These are phyloP conservation scores for Begonia peltatifolia DNA, from an alignment of 306 rosid genomes.

Conservation along the genomic window DNA sequence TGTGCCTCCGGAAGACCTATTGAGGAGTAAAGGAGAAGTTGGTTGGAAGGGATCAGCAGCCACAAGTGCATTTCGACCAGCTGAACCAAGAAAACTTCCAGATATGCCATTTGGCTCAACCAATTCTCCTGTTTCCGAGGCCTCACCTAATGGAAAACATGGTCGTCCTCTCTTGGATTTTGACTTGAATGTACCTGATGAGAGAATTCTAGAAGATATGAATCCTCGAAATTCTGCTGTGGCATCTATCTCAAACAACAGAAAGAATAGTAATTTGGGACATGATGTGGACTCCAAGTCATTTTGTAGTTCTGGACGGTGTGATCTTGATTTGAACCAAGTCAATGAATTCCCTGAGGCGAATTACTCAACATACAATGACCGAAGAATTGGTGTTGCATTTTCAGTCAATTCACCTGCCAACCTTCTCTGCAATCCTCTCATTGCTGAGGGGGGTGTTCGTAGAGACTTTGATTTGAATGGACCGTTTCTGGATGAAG, in stretches of 20 bases:
- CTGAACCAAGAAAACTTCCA: slow-evolving; percentile 54
- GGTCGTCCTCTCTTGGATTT: slow-evolving; percentile 38
- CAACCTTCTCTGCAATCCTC: slow-evolving; percentile 17
- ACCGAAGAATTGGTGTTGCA: slow-evolving; percentile 20
- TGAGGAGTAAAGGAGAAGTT: slow-evolving; percentile 51
- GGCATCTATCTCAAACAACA: slow-evolving; percentile 14
- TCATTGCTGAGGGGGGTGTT: slow-evolving; percentile 20
- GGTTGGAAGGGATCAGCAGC: slow-evolving; percentile 85
- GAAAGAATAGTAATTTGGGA: slow-evolving; percentile 8
- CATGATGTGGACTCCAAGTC: slow-evolving; percentile 15
- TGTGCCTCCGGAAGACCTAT: slow-evolving; percentile 44
- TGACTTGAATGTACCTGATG: slow-evolving; percentile 62
- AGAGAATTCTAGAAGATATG: slow-evolving; percentile 46
- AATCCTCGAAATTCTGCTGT: slow-evolving; percentile 18
- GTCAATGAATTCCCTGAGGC: slow-evolving; percentile 40
- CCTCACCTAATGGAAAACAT: slow-evolving; percentile 18
- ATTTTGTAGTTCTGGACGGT: slow-evolving; percentile 34
- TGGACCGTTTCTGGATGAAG: slow-evolving; percentile 51
- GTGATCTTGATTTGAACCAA: slow-evolving; percentile 63
- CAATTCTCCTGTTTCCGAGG: slow-evolving; percentile 8
- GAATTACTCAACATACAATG: slow-evolving; percentile 22
- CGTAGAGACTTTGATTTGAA: slow-evolving; percentile 62
- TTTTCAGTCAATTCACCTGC: slow-evolving; percentile 15
- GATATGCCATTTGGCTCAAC: slow-evolving; percentile 20
- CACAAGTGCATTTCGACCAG: slow-evolving; percentile 82